phyloP scores from a whole-genome alignment of 441 rosid genomes.

The Pelargonium cotyledonis region DNA sequence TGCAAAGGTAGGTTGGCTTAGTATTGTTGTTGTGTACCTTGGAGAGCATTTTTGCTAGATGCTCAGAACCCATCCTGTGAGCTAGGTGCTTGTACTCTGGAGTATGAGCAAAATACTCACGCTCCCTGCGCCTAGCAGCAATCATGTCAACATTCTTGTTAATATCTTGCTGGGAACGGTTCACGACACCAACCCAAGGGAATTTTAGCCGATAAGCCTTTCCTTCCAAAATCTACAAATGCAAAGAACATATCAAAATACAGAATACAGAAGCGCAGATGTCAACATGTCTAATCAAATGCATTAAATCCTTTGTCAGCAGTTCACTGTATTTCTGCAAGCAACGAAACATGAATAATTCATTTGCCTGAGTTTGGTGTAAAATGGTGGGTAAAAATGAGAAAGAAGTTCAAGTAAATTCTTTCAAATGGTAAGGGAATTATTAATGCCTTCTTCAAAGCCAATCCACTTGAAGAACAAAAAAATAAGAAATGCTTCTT shows the following conservation, averaged over 20 bases:
- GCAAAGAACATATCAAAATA: conserved; percentile 16
- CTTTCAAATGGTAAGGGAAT: not conserved
- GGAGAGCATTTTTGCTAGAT: conserved; percentile 88
- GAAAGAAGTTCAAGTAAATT: not conserved
- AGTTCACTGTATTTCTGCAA: not conserved
- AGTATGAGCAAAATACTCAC: conserved; percentile 90
- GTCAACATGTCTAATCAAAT: not conserved
- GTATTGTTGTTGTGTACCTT: conserved; percentile 39
- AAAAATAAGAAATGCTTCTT: no score
- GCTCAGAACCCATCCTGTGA: conserved; percentile 91
- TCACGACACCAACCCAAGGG: conserved; percentile 99
- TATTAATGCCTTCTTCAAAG: not conserved
- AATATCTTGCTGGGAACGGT: conserved; percentile 98
- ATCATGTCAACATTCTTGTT: conserved; percentile 92
- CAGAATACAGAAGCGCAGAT: not conserved
- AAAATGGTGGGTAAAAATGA: not conserved
- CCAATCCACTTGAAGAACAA: not conserved
- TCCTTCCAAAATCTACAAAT: conserved; percentile 81
- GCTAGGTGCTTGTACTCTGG: conserved; percentile 95
- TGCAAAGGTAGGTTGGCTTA: not conserved
- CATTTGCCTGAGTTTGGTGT: no score
- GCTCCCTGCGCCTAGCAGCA: conserved; percentile 84
- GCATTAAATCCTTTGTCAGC: not conserved
- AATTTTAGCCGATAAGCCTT: conserved; percentile 84
- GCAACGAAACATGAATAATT: not conserved